Base-by-base conservation (phyloP, 148 eudicot species). In the Fagopyrum esculentum region DNA sequence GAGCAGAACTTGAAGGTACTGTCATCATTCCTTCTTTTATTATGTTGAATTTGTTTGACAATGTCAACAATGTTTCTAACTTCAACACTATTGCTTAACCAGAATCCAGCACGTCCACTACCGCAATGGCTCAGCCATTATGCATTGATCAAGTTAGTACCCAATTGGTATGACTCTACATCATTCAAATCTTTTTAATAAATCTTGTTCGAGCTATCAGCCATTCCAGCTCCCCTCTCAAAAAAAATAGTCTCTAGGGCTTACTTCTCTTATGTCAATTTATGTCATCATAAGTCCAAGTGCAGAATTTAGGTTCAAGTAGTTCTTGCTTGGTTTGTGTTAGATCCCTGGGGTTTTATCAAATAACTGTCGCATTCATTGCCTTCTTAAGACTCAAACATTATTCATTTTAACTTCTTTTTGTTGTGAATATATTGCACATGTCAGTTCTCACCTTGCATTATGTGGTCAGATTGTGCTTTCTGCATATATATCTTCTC, bases 1-100 rank as follows among this genome's bases (percentile, higher is more conserved):
- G 80, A 26, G 52, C 79, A 72, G 97, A 90, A 78, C 80, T 81
- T 48, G 91, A 88, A 85, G 96, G 97, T 86, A 80, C 13, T 12
- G 11, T 6, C 7, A 16, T 50, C 0, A 15, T 35, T 6, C 45
- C 61, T 43, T 57, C 22, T 45, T 12, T 35, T 6, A 5, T 59
- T 16, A 5, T 15, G 2, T 26, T 75, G 35, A 30, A 16, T 72
- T 77, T 52, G 69, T 17, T 69, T 9, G 16, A 43, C 19, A 13
- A 10, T 30, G 7, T 63, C 45, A 4, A 12, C 12, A 45, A 16
- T 16, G 15, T 55, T 75, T 64, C 30, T 43, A 51, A 72, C 44
- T 60, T 17, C 19, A 59, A 45, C 59, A 43, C 16, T 54, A 13
- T 66, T 51, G 61, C 50, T 75, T 68, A 40, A 52, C 73, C 86